Conservation (phyloP, 768 basidiomycete genomes). For the Wakefieldia striispora region DNA sequence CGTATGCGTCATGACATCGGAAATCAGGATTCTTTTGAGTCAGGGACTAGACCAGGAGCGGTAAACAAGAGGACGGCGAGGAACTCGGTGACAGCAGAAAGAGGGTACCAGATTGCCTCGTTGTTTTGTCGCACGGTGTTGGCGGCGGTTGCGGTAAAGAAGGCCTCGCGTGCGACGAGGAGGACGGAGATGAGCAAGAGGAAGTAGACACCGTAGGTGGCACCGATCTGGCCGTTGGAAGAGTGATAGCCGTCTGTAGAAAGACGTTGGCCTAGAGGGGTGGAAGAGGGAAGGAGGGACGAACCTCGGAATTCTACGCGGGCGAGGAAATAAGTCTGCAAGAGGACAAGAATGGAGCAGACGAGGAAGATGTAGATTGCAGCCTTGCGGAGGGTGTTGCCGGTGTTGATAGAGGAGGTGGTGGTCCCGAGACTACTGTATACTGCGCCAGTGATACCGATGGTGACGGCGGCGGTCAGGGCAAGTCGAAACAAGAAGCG, state of each 20-base stretch:
- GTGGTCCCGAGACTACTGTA: constrained; percentile 5
- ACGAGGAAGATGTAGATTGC: constrained; percentile 32
- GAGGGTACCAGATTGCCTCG: constrained; percentile 33
- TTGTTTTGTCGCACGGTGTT: constrained; percentile 18
- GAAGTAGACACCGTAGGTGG: constrained; percentile 19
- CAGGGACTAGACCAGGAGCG: constrained; percentile 33
- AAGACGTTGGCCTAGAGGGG: background rate
- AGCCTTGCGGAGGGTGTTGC: constrained; percentile 24
- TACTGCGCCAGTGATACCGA: constrained; percentile 31
- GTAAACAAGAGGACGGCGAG: constrained; percentile 29
- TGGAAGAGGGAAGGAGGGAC: background rate
- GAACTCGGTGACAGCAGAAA: constrained; percentile 31
- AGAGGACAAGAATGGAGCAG: constrained; percentile 20
- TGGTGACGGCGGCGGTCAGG: constrained; percentile 23
- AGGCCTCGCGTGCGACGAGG: constrained; percentile 30
- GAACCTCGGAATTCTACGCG: constrained; percentile 15
- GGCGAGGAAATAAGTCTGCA: constrained; percentile 20
- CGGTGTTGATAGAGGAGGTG: constrained; percentile 8
- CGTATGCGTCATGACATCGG: no score
- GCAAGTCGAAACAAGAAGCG: constrained; percentile 25
- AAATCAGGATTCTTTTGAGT: background rate
- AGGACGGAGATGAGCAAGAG: constrained; percentile 24
- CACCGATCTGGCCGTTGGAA: constrained; percentile 8
- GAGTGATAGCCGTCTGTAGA: constrained; percentile 11
- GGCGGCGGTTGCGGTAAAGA: constrained; percentile 27